Evolutionary conservation across 73 alveolate genomes (phyloP).

Genomic region (Uronychia setigera): DNA sequence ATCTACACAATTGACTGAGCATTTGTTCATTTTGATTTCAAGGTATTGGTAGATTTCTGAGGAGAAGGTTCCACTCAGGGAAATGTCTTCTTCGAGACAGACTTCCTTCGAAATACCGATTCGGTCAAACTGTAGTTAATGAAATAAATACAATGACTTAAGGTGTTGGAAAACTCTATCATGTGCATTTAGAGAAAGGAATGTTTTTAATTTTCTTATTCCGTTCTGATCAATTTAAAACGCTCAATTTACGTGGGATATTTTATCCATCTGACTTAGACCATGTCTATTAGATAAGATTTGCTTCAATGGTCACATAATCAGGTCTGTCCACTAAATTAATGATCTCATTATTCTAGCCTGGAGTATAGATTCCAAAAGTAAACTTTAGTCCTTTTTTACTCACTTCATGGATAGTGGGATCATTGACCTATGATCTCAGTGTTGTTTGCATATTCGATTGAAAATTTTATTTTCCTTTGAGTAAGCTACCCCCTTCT

Average conservation of each 20-base stretch:
- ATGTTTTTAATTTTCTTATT: neutral
- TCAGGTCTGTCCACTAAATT: neutral
- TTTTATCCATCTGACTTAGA: neutral
- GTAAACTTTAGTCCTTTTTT: neutral
- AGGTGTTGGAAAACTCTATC: neutral
- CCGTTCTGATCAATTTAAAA: neutral
- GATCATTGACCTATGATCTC: too few species aligned
- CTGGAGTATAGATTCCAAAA: neutral
- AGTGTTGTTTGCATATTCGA: too few species aligned
- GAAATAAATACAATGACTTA: neutral
- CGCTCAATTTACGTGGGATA: neutral
- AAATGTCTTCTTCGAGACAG: neutral
- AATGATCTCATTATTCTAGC: neutral
- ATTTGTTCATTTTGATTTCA: neutral
- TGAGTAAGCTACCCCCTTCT: too few species aligned
- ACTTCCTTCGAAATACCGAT: neutral
- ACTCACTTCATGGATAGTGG: too few species aligned
- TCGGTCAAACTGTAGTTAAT: neutral
- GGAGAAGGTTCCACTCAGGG: conserved; percentile 3
- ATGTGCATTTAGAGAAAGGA: neutral
- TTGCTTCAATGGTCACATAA: neutral
- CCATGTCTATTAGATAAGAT: neutral
- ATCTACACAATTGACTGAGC: neutral
- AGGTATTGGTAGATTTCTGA: neutral
- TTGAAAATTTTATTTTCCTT: too few species aligned